phyloP scores from a whole-genome alignment of 2,329 filamentous ascomycete species.

The Calonectria henricotiae region DNA sequence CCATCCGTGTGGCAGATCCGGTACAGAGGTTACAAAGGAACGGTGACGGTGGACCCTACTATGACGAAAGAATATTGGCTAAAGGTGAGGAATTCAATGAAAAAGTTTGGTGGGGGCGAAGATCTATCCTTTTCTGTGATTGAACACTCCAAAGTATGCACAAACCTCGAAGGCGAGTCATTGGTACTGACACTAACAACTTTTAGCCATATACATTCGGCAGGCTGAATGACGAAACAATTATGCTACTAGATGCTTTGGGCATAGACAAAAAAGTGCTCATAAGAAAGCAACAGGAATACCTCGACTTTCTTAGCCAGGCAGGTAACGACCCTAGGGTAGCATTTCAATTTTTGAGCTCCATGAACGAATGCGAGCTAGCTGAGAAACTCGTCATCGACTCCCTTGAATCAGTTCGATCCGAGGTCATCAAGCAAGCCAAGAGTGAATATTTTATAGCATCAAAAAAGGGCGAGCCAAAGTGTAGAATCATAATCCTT shows the following conservation, averaged over 20 bases:
- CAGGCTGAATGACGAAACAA: slow-evolving; percentile 61
- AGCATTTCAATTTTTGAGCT: slow-evolving; percentile 7
- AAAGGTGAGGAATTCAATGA: slow-evolving; percentile 59
- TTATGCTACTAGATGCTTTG: slow-evolving; percentile 56
- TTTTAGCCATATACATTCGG: slow-evolving; percentile 57
- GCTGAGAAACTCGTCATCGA: slow-evolving; percentile 49
- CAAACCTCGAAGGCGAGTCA: no score
- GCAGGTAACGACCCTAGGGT: not conserved
- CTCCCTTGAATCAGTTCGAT: slow-evolving; percentile 50
- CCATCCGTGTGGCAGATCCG: slow-evolving; percentile 59
- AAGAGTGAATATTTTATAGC: slow-evolving; percentile 53
- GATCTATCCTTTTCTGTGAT: slow-evolving; percentile 60
- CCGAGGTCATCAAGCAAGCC: slow-evolving; percentile 56
- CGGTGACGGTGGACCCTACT: slow-evolving; percentile 58
- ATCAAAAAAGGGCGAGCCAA: slow-evolving; percentile 55
- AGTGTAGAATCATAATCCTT: slow-evolving; percentile 58
- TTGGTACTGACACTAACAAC: slow-evolving; percentile 45
- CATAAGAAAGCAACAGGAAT: slow-evolving; percentile 4
- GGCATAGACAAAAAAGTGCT: not conserved
- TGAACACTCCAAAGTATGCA: slow-evolving; percentile 59
- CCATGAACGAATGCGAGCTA: not conserved
- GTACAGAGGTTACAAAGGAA: slow-evolving; percentile 63
- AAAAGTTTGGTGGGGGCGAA: slow-evolving; percentile 59
- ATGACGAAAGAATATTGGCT: slow-evolving; percentile 46
- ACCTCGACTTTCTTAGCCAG: slow-evolving; percentile 7